Conservation (phyloP, 2,329 filamentous ascomycete species). For the Neonectria magnoliae region DNA sequence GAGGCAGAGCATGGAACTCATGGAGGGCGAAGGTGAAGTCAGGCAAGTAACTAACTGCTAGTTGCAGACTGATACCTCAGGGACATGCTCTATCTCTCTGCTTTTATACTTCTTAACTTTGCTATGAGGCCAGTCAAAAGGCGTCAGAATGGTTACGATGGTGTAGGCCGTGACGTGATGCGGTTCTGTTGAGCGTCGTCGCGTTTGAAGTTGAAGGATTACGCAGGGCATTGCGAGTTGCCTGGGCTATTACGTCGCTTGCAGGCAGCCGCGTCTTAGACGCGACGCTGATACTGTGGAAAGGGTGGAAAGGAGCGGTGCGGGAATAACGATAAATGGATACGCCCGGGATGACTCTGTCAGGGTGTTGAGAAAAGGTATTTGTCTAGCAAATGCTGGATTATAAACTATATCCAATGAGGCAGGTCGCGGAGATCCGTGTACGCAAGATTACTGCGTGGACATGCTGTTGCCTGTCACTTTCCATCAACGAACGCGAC, state of each 20-base stretch:
- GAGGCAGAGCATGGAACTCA: conserved; percentile 43
- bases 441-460: background rate
- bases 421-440: background rate
- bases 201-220: background rate
- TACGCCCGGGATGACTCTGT: background rate
- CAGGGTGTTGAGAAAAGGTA: background rate
- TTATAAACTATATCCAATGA: background rate
- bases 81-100: background rate
- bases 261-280: background rate
- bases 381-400: background rate
- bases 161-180: background rate
- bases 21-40: conserved; percentile 9
- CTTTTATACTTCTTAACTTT: background rate
- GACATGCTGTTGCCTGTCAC: background rate
- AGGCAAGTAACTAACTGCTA: background rate
- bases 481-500: background rate
- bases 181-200: background rate
- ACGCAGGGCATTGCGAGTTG: background rate
- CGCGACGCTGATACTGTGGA: background rate
- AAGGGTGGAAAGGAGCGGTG: no score
- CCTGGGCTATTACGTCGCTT: background rate
- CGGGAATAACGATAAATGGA: background rate
- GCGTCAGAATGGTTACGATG: background rate
- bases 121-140: background rate
- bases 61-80: background rate